phyloP scores from a whole-genome alignment of 31 red algal genomes.

The Odonthalia washingtoniensis region DNA sequence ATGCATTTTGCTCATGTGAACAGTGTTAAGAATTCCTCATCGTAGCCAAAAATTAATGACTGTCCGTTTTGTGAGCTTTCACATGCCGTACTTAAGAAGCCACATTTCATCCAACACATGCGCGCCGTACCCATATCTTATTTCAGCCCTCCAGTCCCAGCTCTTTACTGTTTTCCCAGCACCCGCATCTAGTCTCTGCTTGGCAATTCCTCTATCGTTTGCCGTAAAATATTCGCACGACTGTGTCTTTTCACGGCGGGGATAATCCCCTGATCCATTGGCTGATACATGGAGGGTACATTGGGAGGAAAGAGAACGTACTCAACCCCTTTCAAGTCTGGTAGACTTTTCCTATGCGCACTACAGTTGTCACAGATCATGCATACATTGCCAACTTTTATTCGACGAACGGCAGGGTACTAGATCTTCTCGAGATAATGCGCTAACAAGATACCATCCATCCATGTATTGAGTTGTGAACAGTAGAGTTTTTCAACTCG shows the following conservation, averaged over 20 bases:
- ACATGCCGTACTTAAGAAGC: neutral
- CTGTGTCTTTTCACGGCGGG: conserved; percentile 21
- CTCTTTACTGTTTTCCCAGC: neutral
- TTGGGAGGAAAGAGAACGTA: conserved; percentile 35
- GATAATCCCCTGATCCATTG: conserved; percentile 58
- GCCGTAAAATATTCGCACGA: conserved; percentile 1
- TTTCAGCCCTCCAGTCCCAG: conserved; percentile 21
- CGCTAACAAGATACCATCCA: conserved; percentile 24
- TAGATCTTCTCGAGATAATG: conserved; percentile 11
- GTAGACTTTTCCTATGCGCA: neutral
- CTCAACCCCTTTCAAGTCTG: neutral
- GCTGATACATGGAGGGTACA: conserved; percentile 31
- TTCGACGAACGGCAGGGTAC: conserved; percentile 15
- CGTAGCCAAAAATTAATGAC: conserved; percentile 11
- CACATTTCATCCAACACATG: conserved; percentile 28
- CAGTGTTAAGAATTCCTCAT: conserved; percentile 18
- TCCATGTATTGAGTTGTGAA: conserved; percentile 22
- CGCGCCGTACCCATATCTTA: conserved; percentile 29
- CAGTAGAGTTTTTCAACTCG: neutral
- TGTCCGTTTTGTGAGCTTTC: conserved; percentile 1
- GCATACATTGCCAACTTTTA: neutral
- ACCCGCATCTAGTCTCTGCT: neutral
- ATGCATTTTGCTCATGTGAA: too few species aligned
- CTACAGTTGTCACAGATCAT: too few species aligned
- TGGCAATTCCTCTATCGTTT: neutral